Base-by-base conservation (phyloP, 176 grass and related monocot species). In the Carex kokanica region DNA sequence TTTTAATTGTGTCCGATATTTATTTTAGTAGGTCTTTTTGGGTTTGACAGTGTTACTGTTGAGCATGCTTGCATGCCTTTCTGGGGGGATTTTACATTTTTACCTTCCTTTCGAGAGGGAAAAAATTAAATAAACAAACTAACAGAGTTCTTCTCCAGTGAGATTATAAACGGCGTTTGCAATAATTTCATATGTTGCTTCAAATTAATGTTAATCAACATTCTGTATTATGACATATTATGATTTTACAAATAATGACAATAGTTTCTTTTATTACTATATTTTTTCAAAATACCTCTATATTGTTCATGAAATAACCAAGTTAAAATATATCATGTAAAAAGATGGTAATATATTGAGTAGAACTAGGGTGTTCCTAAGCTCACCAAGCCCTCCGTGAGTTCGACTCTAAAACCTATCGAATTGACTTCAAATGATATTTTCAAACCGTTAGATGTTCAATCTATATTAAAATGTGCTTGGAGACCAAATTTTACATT, bases 61-160 rank as follows among this genome's bases (percentile, higher is more conserved):
- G 60, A 59, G 80, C 80, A 65, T 82, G 80, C 61, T 82, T 82
- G 57, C 61, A 34, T 68, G 43, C 60, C 80, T 82, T 82, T 82
- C 23, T 12, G 8, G 36, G 41, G 31, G 17, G 18, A 81, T 62
- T 81, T 78, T 77, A 54, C 16, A 13, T 74, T 74, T 74, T 77
- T 62, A 81, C 56, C 14, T 49, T 0, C 41, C 69, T 51, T 73
- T 24, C 34, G 23, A 63, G 16, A 64, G 80, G 80, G 23, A 53
- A 24, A 49, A 64, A 27, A 38, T 5, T 31, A 73, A 73, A 43
- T 73, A 49, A 13, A 4, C n/a, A 49, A 14, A 73, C 4, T 5
- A 51, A 6, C 4, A 65, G 43, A 9, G 41, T 49, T 73, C 69
- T 43, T 51, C 69, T 73, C 69, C 69, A 73, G 41, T 73, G 4